A percentile compares a stretch with the other conserved stretches of the same genome.
Evolutionary conservation across 1,139 yeast species (phyloP).

Genomic region (Debaryomyces singareniensis): DNA sequence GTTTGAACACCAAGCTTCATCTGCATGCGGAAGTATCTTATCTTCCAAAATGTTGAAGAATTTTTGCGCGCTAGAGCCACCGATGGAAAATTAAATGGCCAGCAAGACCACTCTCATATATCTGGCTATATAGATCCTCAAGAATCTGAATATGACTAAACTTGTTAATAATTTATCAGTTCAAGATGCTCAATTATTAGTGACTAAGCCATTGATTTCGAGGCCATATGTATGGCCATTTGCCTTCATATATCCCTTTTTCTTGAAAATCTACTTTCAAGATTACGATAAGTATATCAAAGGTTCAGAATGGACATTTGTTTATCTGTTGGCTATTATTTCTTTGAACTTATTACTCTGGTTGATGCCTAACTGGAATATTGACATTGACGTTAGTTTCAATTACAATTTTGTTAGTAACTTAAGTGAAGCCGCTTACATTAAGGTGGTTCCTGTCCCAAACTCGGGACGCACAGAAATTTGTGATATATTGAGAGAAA

Average conservation of each 20-base stretch:
- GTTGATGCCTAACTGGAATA: constrained; percentile 96
- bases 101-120: too few relatives aligned
- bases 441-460: constrained; percentile 75
- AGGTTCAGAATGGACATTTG: constrained; percentile 85
- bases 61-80: too few relatives aligned
- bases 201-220: constrained; percentile 51
- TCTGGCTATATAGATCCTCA: too few relatives aligned
- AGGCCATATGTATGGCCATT: constrained; percentile 89
- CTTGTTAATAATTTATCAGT: constrained; percentile 54
- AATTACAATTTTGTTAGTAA: constrained; percentile 51
- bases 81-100: too few relatives aligned
- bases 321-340: constrained; percentile 66
- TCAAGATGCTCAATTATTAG: constrained; percentile 62
- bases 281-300: constrained; percentile 78
- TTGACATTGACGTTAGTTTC: constrained; percentile 63
- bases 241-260: constrained; percentile 69
- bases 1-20: too few relatives aligned
- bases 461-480: constrained; percentile 85
- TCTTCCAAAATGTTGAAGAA: too few relatives aligned
- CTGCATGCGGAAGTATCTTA: too few relatives aligned
- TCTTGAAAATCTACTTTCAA: constrained; percentile 55
- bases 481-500: constrained; percentile 54
- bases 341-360: constrained; percentile 71
- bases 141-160: constrained; percentile 31
- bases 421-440: constrained; percentile 59